Evolutionary conservation across 179 eudicot genomes (phyloP).

Genomic region (Dionaea muscipula): DNA sequence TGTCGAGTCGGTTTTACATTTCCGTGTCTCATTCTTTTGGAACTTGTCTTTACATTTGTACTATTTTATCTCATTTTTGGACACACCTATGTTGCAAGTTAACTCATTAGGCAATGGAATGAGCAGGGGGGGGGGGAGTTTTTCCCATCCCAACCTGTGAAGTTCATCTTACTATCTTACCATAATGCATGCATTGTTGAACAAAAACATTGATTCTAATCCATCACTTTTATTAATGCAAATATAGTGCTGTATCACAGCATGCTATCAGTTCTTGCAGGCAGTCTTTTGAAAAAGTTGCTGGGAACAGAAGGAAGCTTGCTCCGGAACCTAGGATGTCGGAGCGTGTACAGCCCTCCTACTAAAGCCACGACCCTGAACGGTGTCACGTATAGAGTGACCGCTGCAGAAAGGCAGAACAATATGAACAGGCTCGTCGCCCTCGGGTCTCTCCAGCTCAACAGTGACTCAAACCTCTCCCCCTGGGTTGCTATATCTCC

Average conservation of each 20-base stretch:
- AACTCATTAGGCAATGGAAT: no score
- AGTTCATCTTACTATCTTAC: no score
- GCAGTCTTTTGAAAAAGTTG: constrained; percentile 9
- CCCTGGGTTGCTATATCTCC: constrained; percentile 6
- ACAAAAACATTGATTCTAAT: no score
- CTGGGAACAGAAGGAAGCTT: constrained; percentile 6
- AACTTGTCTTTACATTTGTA: no score
- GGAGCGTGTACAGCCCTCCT: constrained; percentile 1
- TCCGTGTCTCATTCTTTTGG: no score
- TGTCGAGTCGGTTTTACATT: no score
- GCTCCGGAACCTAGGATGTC: constrained; percentile 10
- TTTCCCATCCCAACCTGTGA: no score
- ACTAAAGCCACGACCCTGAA: constrained; percentile 2
- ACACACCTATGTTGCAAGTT: no score
- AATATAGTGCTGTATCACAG: neutral
- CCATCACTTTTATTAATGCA: no score
- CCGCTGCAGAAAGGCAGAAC: constrained; percentile 1
- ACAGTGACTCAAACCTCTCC: constrained; percentile 2
- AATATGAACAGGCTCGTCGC: constrained; percentile 3
- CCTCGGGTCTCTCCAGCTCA: constrained; percentile 7
- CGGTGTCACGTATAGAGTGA: constrained; percentile 4
- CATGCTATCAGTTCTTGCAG: constrained; percentile 2
- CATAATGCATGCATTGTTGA: no score
- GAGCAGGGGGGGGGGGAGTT: no score
- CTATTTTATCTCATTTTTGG: no score